These are phyloP conservation scores for Grosmannia huntii DNA, from an alignment of 2,329 filamentous ascomycete genomes.

Conservation along the genomic window DNA sequence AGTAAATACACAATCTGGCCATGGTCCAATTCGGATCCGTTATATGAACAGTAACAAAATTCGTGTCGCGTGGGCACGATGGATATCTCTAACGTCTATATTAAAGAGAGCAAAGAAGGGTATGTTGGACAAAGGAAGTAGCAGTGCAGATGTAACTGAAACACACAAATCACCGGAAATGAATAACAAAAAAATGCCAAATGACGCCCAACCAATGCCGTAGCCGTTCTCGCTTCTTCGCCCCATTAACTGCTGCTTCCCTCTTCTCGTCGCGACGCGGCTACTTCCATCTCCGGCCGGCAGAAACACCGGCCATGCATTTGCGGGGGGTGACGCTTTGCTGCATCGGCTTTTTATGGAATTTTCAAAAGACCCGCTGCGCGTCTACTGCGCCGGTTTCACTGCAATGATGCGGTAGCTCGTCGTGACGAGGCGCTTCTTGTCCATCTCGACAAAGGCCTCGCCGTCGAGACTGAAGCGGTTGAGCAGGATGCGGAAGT, in stretches of 20 bases:
- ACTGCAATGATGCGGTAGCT: slow-evolving; percentile 39
- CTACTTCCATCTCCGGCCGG: background rate
- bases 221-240: background rate
- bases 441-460: slow-evolving; percentile 43
- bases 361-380: background rate
- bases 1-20: too few species aligned
- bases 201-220: background rate
- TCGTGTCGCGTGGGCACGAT: slow-evolving; percentile 1
- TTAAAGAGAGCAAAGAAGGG: slow-evolving; percentile 8
- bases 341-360: background rate
- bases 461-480: slow-evolving; percentile 38
- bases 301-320: background rate
- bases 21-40: background rate
- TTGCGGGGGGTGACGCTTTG: background rate
- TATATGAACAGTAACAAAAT: slow-evolving; percentile 1
- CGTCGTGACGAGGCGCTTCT: slow-evolving; percentile 36
- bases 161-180: background rate
- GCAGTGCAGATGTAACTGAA: background rate
- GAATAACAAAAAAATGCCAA: background rate
- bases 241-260: background rate
- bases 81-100: slow-evolving; percentile 11
- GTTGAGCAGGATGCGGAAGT: slow-evolving; percentile 41
- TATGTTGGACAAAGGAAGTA: background rate
- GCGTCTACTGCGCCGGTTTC: slow-evolving; percentile 21
- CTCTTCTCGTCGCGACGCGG: background rate